Percentiles rank a stretch among this genome's conserved stretches.
Evolutionary conservation across 495 filamentous ascomycete genomes (phyloP).

Genomic region (Penicillium verhagenii): DNA sequence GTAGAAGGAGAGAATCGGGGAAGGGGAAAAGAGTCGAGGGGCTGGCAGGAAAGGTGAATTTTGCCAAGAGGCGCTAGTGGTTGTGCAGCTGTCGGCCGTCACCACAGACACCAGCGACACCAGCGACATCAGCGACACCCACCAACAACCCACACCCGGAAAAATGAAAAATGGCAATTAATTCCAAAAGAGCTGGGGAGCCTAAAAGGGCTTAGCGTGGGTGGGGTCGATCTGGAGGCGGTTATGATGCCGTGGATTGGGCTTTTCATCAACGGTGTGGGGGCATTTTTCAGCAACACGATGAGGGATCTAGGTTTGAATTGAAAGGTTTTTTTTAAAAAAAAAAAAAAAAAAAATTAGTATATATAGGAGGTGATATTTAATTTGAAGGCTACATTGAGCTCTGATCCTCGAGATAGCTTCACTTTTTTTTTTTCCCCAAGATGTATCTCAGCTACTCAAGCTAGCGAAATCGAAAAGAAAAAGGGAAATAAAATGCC

Average conservation of each 20-base stretch:
- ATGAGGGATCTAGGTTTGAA: too few species aligned
- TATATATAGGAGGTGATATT: too few species aligned
- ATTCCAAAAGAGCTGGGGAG: conserved; percentile 29
- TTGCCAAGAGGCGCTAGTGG: conserved; percentile 51
- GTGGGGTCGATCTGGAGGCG: conserved; percentile 46
- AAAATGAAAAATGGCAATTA: conserved; percentile 24
- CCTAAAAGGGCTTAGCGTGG: conserved; percentile 36
- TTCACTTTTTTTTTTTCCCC: too few species aligned
- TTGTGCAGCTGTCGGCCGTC: conserved; percentile 46
- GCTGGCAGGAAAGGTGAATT: conserved; percentile 47
- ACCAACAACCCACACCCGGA: background rate
- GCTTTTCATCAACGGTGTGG: conserved; percentile 4
- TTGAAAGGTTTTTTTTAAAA: too few species aligned
- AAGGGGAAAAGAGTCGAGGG: conserved; percentile 46
- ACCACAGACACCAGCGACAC: conserved; percentile 18
- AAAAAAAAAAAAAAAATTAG: too few species aligned
- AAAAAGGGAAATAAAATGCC: background rate
- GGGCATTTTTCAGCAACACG: too few species aligned
- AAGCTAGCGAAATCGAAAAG: background rate
- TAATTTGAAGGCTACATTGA: too few species aligned
- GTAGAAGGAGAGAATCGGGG: conserved; percentile 20
- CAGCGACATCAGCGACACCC: conserved; percentile 6
- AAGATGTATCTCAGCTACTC: too few species aligned
- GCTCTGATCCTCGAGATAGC: background rate
- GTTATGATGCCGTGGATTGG: conserved; percentile 15